phyloP scores from a whole-genome alignment of 73 alveolate genomes.

The Symbiodinium natans region DNA sequence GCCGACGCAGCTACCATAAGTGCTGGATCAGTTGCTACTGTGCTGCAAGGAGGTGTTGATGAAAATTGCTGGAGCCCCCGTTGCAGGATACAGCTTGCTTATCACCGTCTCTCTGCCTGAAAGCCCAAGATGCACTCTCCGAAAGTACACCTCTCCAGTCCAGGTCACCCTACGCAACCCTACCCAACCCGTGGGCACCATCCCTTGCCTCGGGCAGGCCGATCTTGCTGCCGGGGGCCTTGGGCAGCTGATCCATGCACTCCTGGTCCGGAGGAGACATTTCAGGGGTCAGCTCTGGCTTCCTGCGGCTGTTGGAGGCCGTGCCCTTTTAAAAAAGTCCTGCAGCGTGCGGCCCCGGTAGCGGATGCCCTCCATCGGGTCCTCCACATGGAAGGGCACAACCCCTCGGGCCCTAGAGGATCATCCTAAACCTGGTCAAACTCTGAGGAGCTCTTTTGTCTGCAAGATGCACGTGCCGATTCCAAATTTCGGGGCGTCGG shows the following conservation, averaged over 20 bases:
- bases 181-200: not conserved
- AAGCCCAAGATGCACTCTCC: too few relatives aligned
- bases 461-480: too few relatives aligned
- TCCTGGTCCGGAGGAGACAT: not conserved
- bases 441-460: too few relatives aligned
- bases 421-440: not conserved
- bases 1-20: too few relatives aligned
- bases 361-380: slow-evolving; percentile 94
- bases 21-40: too few relatives aligned
- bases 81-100: too few relatives aligned
- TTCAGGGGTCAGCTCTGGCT: too few relatives aligned
- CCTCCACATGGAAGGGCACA: slow-evolving; percentile 9
- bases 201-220: slow-evolving; percentile 70
- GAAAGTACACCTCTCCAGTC: not conserved
- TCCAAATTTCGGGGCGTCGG: too few relatives aligned
- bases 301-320: too few relatives aligned
- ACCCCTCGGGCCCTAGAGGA: not conserved
- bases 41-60: too few relatives aligned
- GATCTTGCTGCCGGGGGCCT: slow-evolving; percentile 91
- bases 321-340: slow-evolving; percentile 17
- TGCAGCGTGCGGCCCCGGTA: slow-evolving; percentile 93
- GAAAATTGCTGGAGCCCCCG: too few relatives aligned
- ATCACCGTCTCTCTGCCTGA: too few relatives aligned
- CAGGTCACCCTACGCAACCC: not conserved
- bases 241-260: slow-evolving; percentile 85